These are phyloP conservation scores for Trametes hirsuta DNA, from an alignment of 1,284 basidiomycete genomes.

Conservation along the genomic window DNA sequence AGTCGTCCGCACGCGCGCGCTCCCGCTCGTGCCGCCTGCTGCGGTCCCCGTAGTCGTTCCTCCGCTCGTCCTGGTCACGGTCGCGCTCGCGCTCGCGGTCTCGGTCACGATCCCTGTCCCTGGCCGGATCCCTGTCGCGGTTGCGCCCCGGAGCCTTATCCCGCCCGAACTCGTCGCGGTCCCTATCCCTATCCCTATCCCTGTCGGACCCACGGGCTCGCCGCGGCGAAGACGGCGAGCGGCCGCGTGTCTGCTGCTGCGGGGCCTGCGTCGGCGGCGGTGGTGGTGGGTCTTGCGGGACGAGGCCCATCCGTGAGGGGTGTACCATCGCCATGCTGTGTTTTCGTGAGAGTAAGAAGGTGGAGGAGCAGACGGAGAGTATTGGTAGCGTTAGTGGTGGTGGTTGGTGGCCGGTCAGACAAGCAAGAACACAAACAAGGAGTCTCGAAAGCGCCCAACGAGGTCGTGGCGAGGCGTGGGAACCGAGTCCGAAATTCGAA, in stretches of 20 bases:
- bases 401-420: no score
- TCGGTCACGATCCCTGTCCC: slow-evolving; percentile 11
- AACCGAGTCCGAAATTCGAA: no score
- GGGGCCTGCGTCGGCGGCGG: background rate
- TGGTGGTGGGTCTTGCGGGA: slow-evolving; percentile 44
- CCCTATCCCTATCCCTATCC: slow-evolving; percentile 19
- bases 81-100: slow-evolving; percentile 7
- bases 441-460: no score
- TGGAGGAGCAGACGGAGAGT: no score
- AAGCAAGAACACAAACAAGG: no score
- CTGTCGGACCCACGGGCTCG: slow-evolving; percentile 13
- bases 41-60: slow-evolving; percentile 22
- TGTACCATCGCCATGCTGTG: slow-evolving; percentile 61
- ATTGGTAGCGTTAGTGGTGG: no score
- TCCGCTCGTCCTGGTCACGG: slow-evolving; percentile 17
- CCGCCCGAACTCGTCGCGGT: slow-evolving; percentile 25
- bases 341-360: no score
- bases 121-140: slow-evolving; percentile 29
- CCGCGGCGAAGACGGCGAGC: slow-evolving; percentile 34
- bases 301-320: slow-evolving; percentile 62
- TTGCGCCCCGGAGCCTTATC: slow-evolving; percentile 17
- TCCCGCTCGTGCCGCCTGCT: slow-evolving; percentile 25
- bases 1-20: slow-evolving; percentile 35
- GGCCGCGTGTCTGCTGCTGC: slow-evolving; percentile 20
- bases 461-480: no score